Base-by-base conservation (phyloP, 805 yeast species). In the Saccharomycopsis guyanensis region DNA sequence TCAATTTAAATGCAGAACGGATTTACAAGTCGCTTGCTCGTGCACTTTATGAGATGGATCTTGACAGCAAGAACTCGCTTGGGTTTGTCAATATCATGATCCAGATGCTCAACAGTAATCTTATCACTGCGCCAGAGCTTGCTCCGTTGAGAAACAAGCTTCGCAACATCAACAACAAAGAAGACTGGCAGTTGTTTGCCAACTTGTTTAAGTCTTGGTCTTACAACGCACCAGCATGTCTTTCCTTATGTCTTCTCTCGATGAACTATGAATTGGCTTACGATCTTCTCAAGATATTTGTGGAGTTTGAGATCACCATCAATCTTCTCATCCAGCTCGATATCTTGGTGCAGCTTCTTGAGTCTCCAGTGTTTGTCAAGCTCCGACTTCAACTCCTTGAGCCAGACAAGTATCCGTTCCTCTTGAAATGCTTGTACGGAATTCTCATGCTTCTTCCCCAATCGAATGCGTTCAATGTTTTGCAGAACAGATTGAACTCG, bases 381-480 rank as follows among this genome's bases (percentile, higher is more conserved):
- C 70, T 89, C 53, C 74, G 98, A 49, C 67, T 93, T 45, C 96
- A 91, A 62, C 67, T 93, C n/a, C 66, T 93, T 40, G 95, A 86
- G 57, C 96, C 96, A 1, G 86, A 81, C 40, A 76, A 74, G 52
- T 74, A 84, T 59, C 95, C 94, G 1, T 84, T 74, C 57, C 66
- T 93, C 29, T 86, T 82, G 70, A 86, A 87, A 59, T 85, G 96
- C 44, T 71, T 93, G 25, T 93, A 87, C 60, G 98, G 97, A 1
- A 73, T 93, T 25, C 68, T 93, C 49, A 93, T 93, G 98, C 71
- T 93, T 3, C 64, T 93, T 42, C 98, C 98, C 0, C 98, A 93
- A 60, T 86, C 96, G 0, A 75, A 86, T 10, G 95, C 97, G 0
- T 93, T 86, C 60, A 78, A 75, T n/a, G 78, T 85, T 0, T 69